Evolutionary conservation across 345 rosid genomes (phyloP).

Genomic region (Eucalyptus urophylla): DNA sequence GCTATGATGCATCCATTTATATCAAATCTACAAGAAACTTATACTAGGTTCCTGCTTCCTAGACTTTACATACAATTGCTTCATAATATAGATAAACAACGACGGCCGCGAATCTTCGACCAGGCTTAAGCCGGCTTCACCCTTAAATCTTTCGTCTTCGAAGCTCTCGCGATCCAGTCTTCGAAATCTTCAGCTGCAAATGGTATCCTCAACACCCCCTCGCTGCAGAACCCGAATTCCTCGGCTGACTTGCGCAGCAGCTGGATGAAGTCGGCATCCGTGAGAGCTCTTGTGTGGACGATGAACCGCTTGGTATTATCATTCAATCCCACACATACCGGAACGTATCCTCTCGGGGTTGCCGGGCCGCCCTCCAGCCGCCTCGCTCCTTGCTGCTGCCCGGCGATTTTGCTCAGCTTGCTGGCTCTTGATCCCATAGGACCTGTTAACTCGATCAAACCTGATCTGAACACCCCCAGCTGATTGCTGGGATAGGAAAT

Average conservation of each 20-base stretch:
- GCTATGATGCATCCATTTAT: neutral
- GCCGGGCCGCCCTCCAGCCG: neutral
- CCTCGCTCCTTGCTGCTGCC: neutral
- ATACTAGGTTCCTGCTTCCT: neutral
- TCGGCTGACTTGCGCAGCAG: conserved; percentile 21
- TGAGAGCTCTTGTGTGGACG: conserved; percentile 8
- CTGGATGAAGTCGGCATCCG: conserved; percentile 12
- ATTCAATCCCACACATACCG: conserved; percentile 6
- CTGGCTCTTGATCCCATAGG: conserved; percentile 6
- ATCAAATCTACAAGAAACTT: neutral
- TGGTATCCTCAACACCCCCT: conserved; percentile 22
- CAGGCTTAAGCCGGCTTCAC: neutral
- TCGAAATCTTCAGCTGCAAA: conserved; percentile 19
- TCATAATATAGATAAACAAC: neutral
- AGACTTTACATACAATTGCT: neutral
- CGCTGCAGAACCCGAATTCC: conserved; percentile 17
- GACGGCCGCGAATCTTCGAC: neutral
- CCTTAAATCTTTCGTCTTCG: neutral
- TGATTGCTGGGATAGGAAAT: neutral
- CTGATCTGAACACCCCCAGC: neutral
- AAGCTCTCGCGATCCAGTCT: conserved; percentile 1
- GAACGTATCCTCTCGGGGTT: conserved; percentile 17
- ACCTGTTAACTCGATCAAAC: neutral
- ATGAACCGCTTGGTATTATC: conserved; percentile 2
- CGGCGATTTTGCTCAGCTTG: neutral